A percentile compares a stretch with the other conserved stretches of the same genome.
Conservation (phyloP, 176 grass and related monocot species). For the Hordeum vulgare region DNA sequence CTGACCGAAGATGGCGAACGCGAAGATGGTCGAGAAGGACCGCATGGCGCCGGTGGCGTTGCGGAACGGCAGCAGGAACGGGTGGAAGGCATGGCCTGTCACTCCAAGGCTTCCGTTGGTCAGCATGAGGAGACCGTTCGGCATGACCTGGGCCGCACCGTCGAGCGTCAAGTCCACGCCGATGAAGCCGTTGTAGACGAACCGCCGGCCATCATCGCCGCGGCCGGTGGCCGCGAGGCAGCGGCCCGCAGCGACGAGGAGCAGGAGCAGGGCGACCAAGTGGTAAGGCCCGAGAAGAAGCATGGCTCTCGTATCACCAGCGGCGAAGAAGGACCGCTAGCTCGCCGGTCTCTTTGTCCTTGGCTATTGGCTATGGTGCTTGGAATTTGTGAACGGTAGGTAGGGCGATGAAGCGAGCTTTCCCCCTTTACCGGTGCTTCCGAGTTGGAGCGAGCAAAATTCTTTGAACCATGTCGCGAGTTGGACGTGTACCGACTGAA, state of each 20-base stretch:
- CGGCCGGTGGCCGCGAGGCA: background rate
- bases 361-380: no score
- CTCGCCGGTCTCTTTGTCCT: no score
- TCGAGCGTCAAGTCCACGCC: conserved; percentile 9
- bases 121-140: conserved; percentile 30
- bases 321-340: no score
- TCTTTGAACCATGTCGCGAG: no score
- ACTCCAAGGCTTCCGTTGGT: conserved; percentile 17
- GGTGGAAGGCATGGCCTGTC: conserved; percentile 31
- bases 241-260: background rate
- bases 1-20: background rate
- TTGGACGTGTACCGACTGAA: no score
- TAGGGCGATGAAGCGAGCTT: no score
- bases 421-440: no score
- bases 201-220: background rate
- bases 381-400: no score
- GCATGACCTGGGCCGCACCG: background rate
- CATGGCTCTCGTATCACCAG: background rate
- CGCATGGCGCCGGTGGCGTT: background rate
- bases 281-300: background rate
- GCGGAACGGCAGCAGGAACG: conserved; percentile 5
- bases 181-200: conserved; percentile 34
- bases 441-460: no score
- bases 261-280: background rate
- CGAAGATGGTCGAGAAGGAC: no score